A percentile compares a stretch with the other conserved stretches of the same genome.
Evolutionary conservation across 2,329 filamentous ascomycete species (phyloP).

Genomic region (Pyrenochaeta sp.): DNA sequence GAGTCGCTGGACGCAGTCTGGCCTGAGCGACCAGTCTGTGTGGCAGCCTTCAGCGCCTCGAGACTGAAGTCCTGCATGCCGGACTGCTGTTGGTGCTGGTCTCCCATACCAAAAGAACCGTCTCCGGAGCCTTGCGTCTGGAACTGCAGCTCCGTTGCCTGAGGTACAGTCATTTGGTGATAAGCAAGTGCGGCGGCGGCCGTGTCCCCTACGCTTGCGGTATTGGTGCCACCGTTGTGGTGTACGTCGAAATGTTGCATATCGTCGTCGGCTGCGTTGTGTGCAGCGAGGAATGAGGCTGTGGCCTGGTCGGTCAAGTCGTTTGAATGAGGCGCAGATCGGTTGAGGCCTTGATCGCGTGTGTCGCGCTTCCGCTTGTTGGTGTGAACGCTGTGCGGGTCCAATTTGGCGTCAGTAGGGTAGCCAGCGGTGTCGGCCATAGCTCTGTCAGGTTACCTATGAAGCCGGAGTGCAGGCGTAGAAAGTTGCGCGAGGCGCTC

Average conservation of each 20-base stretch:
- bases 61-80: constrained; percentile 53
- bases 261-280: constrained; percentile 52
- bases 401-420: constrained; percentile 45
- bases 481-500: constrained; percentile 20
- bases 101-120: constrained; percentile 53
- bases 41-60: constrained; percentile 59
- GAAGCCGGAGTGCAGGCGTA: constrained; percentile 25
- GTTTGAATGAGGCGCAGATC: constrained; percentile 47
- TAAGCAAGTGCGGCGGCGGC: constrained; percentile 65
- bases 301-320: constrained; percentile 48
- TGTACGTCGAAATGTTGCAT: constrained; percentile 54
- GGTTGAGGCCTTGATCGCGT: constrained; percentile 51
- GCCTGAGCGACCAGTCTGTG: constrained; percentile 56
- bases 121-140: constrained; percentile 55
- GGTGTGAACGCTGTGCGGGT: constrained; percentile 37
- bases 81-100: constrained; percentile 50
- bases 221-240: constrained; percentile 62
- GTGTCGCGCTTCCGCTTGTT: constrained; percentile 58
- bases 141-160: constrained; percentile 63
- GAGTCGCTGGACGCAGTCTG: constrained; percentile 43
- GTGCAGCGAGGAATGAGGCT: constrained; percentile 49
- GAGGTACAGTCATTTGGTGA: constrained; percentile 63
- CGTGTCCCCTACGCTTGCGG: constrained; percentile 62
- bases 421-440: constrained; percentile 51
- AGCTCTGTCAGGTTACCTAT: constrained; percentile 16